Evolutionary conservation across 1,284 basidiomycete species (phyloP).

Genomic region (Puccinia novopanici): DNA sequence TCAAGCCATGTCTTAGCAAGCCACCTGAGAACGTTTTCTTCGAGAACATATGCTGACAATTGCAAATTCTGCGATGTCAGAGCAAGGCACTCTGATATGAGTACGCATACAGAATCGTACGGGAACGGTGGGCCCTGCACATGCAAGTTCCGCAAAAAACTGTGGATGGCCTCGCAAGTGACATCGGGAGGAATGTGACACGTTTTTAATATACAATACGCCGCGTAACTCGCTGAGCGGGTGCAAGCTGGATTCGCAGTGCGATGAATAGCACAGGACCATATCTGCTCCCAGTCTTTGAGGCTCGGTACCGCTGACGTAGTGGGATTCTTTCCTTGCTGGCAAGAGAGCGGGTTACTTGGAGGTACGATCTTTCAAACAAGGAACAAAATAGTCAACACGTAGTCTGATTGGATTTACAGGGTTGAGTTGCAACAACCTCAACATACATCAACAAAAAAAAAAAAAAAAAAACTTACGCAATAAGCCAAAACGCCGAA

Average conservation of each 20-base stretch:
- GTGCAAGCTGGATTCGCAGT: slow-evolving; percentile 69
- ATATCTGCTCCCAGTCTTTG: slow-evolving; percentile 71
- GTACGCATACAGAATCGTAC: slow-evolving; percentile 77
- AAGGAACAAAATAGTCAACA: neutral
- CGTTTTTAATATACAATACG: slow-evolving; percentile 64
- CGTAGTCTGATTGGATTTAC: slow-evolving; percentile 14
- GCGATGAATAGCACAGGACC: slow-evolving; percentile 77
- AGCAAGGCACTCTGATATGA: slow-evolving; percentile 71
- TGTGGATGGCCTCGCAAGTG: slow-evolving; percentile 71
- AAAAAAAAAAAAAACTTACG: slow-evolving; percentile 56
- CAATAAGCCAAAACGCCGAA: slow-evolving; percentile 70
- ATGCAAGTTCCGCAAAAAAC: slow-evolving; percentile 74
- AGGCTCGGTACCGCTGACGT: slow-evolving; percentile 53
- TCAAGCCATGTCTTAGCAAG: slow-evolving; percentile 72
- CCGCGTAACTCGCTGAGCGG: slow-evolving; percentile 78
- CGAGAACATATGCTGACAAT: slow-evolving; percentile 74
- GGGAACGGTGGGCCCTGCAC: slow-evolving; percentile 82
- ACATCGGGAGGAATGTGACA: slow-evolving; percentile 65
- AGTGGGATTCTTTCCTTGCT: slow-evolving; percentile 49
- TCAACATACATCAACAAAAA: neutral
- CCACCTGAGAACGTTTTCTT: slow-evolving; percentile 82
- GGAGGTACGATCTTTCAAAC: slow-evolving; percentile 1
- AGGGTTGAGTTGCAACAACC: neutral
- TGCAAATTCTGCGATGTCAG: slow-evolving; percentile 73
- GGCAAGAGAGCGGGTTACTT: slow-evolving; percentile 50